Conservation (phyloP, 140 eudicot genomes). For the Flaveria floridana region DNA sequence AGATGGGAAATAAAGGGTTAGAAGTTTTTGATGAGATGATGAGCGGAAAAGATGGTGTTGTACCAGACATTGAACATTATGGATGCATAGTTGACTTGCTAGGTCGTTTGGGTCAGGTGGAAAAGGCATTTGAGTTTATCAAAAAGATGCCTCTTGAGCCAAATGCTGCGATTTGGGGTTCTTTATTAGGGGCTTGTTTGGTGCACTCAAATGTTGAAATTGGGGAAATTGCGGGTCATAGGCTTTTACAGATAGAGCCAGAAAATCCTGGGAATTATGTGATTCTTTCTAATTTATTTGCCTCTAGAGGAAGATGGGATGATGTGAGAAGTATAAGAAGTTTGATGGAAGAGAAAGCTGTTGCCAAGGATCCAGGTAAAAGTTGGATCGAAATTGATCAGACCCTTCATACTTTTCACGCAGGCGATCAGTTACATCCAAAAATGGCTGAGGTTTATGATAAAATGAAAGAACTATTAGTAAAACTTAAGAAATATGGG, state of each 20-base stretch:
- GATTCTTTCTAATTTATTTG: constrained; percentile 67
- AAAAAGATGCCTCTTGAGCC: constrained; percentile 75
- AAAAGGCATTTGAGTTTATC: constrained; percentile 63
- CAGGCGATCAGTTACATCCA: constrained; percentile 64
- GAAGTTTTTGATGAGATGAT: constrained; percentile 68
- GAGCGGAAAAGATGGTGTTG: constrained; percentile 41
- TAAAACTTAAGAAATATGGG: constrained; percentile 58
- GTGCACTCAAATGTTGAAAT: constrained; percentile 60
- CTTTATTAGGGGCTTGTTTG: constrained; percentile 87
- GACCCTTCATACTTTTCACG: constrained; percentile 65
- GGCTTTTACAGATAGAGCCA: constrained; percentile 72
- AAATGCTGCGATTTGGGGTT: constrained; percentile 84
- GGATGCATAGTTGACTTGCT: constrained; percentile 90
- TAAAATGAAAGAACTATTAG: constrained; percentile 56
- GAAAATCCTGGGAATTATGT: constrained; percentile 84
- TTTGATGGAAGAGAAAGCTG: constrained; percentile 60
- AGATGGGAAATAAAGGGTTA: constrained; percentile 67
- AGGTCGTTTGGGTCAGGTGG: constrained; percentile 80
- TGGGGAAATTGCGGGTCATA: constrained; percentile 59
- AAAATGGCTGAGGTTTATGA: constrained; percentile 42
- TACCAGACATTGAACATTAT: constrained; percentile 73
- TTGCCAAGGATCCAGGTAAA: constrained; percentile 76
- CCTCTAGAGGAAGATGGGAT: constrained; percentile 83
- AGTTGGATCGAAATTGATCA: constrained; percentile 83
- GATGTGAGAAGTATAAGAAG: constrained; percentile 60